These are phyloP conservation scores for Cyberlindnera mrakii DNA, from an alignment of 805 yeast species.

Conservation along the genomic window DNA sequence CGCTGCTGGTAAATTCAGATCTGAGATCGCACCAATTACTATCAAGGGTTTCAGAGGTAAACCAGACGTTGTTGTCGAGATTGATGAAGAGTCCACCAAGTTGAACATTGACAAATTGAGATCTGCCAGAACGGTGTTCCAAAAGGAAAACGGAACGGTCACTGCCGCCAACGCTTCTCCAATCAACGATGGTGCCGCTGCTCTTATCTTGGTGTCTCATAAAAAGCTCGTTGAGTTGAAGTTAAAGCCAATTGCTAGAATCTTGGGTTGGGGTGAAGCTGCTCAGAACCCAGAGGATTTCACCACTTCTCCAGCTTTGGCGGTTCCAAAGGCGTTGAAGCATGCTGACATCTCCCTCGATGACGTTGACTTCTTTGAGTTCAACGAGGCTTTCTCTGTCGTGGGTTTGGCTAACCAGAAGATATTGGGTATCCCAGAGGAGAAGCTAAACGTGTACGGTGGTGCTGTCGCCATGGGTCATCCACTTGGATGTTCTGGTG, in stretches of 20 bases:
- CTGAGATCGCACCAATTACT: constrained; percentile 83
- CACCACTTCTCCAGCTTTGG: constrained; percentile 92
- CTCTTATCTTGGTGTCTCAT: constrained; percentile 82
- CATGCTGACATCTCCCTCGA: constrained; percentile 63
- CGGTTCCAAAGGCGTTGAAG: constrained; percentile 92
- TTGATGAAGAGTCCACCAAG: constrained; percentile 81
- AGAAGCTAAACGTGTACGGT: constrained; percentile 82
- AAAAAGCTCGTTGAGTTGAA: constrained; percentile 78
- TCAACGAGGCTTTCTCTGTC: constrained; percentile 96
- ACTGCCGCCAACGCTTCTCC: constrained; percentile 97
- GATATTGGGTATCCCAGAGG: constrained; percentile 52
- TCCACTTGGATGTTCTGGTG: constrained; percentile 95
- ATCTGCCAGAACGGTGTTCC: constrained; percentile 90
- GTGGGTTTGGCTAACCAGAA: constrained; percentile 89
- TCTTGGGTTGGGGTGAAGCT: constrained; percentile 97
- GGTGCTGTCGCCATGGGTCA: constrained; percentile 97
- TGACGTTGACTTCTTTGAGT: constrained; percentile 85
- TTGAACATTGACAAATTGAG: constrained; percentile 72
- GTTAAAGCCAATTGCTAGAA: constrained; percentile 82
- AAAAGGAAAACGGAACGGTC: constrained; percentile 89
- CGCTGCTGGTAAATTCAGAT: constrained; percentile 69
- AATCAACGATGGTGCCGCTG: constrained; percentile 97
- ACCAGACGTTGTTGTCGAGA: constrained; percentile 64
- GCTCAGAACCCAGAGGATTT: constrained; percentile 93
- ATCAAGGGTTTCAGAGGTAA: constrained; percentile 88